Percentiles rank a stretch among this genome's conserved stretches.
Conservation (phyloP, 306 rosid genomes). For the Gynostemma pentaphyllum region DNA sequence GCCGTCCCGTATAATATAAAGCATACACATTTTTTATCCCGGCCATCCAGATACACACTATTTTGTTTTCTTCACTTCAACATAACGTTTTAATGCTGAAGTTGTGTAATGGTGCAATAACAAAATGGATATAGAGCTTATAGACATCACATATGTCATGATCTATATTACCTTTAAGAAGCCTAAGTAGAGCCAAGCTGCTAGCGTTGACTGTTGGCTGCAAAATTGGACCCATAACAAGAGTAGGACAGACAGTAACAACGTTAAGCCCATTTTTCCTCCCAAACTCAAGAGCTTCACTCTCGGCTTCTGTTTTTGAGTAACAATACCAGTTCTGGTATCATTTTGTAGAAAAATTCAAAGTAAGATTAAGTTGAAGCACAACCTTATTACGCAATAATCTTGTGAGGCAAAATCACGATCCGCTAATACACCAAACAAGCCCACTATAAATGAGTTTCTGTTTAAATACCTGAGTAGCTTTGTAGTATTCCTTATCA, state of each 20-base stretch:
- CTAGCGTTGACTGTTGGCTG: slow-evolving; percentile 55
- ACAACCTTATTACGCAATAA: neutral
- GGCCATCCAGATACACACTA: neutral
- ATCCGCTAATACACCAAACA: neutral
- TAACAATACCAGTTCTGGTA: slow-evolving; percentile 65
- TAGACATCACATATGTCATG: neutral
- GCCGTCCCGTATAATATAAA: too few relatives aligned
- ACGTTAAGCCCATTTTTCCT: slow-evolving; percentile 32
- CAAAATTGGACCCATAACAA: slow-evolving; percentile 43
- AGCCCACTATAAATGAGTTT: neutral
- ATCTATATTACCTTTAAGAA: slow-evolving; percentile 38
- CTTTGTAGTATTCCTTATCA: slow-evolving; percentile 28
- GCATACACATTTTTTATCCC: neutral
- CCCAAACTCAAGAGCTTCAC: slow-evolving; percentile 46
- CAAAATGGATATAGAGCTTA: neutral
- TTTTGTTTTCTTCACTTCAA: neutral
- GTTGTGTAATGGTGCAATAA: neutral
- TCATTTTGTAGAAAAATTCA: neutral
- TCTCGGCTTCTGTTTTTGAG: slow-evolving; percentile 72
- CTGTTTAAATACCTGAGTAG: slow-evolving; percentile 20
- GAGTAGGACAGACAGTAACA: slow-evolving; percentile 45
- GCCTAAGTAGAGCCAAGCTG: slow-evolving; percentile 32
- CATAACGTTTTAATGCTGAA: neutral
- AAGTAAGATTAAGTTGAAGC: neutral
- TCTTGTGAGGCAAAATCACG: neutral